These are phyloP conservation scores for Penicillium paxilli DNA, from an alignment of 495 filamentous ascomycete species.

Conservation along the genomic window DNA sequence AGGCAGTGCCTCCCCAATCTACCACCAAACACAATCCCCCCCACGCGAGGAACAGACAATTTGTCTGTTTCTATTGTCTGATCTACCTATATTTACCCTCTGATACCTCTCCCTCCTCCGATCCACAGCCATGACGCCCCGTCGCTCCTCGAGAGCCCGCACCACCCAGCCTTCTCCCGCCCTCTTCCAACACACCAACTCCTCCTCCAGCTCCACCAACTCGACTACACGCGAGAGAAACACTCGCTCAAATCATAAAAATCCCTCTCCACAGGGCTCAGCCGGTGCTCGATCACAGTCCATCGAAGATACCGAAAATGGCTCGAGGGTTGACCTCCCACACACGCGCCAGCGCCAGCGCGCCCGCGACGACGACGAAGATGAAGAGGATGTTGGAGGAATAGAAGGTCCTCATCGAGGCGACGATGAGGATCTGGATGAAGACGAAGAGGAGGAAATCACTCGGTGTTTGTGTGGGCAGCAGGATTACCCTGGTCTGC, in stretches of 20 bases:
- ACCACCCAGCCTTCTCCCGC: conserved; percentile 69
- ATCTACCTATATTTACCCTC: conserved; percentile 15
- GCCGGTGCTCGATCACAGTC: conserved; percentile 78
- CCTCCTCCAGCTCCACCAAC: conserved; percentile 76
- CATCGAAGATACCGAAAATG: conserved; percentile 64
- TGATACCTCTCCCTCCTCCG: conserved; percentile 1
- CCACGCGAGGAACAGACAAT: not conserved
- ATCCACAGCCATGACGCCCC: conserved; percentile 59
- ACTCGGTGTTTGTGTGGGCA: conserved; percentile 94
- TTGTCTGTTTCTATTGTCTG: conserved; percentile 1
- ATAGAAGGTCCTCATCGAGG: conserved; percentile 51
- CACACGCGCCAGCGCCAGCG: conserved; percentile 74
- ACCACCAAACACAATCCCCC: not conserved
- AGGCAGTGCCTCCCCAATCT: conserved; percentile 5
- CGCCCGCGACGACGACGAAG: conserved; percentile 53
- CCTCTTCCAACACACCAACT: conserved; percentile 66
- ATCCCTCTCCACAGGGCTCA: conserved; percentile 69
- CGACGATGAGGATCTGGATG: conserved; percentile 64
- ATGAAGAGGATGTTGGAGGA: conserved; percentile 55
- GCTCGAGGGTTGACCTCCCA: conserved; percentile 59
- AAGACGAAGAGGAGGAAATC: conserved; percentile 83
- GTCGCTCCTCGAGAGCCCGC: conserved; percentile 90
- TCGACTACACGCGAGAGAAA: conserved; percentile 69
- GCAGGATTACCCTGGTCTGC: conserved; percentile 92
- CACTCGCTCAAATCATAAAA: conserved; percentile 70